Percentiles rank a stretch among this genome's conserved stretches.
Conservation (phyloP, 2,329 filamentous ascomycete species). For the Aspergillaceae sp. region DNA sequence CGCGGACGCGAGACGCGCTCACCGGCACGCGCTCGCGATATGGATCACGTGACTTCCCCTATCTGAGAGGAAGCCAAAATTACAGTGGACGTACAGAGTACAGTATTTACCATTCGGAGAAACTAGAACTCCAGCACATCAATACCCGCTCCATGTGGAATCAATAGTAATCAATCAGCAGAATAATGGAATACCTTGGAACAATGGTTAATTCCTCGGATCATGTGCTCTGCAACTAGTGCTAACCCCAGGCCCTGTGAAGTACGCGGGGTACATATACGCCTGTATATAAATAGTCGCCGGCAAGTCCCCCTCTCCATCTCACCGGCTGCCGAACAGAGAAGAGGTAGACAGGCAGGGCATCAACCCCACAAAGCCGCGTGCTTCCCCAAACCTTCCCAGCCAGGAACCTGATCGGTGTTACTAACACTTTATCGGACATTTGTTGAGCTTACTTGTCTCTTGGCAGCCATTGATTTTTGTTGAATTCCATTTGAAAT, state of each 20-base stretch:
- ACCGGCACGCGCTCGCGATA: slow-evolving; percentile 1
- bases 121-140: neutral
- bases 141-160: neutral
- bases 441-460: neutral
- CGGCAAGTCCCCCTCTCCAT: slow-evolving; percentile 1
- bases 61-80: neutral
- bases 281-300: neutral
- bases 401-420: too few relatives aligned
- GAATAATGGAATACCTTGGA: neutral
- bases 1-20: slow-evolving; percentile 14
- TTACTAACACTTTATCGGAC: too few relatives aligned
- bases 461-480: neutral
- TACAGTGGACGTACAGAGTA: neutral
- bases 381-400: slow-evolving; percentile 13
- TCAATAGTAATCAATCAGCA: neutral
- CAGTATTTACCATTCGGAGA: slow-evolving; percentile 6
- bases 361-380: slow-evolving; percentile 20
- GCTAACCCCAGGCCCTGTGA: neutral
- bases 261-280: too few relatives aligned
- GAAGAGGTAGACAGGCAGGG: slow-evolving; percentile 4
- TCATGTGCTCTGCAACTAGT: neutral
- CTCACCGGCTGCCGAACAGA: slow-evolving; percentile 29
- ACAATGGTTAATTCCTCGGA: neutral
- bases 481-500: too few relatives aligned
- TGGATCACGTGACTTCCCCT: slow-evolving; percentile 6